A percentile compares a stretch with the other conserved stretches of the same genome.
phyloP scores from a whole-genome alignment of 352 stramenopile genomes.

The Phytophthora pistaciae region DNA sequence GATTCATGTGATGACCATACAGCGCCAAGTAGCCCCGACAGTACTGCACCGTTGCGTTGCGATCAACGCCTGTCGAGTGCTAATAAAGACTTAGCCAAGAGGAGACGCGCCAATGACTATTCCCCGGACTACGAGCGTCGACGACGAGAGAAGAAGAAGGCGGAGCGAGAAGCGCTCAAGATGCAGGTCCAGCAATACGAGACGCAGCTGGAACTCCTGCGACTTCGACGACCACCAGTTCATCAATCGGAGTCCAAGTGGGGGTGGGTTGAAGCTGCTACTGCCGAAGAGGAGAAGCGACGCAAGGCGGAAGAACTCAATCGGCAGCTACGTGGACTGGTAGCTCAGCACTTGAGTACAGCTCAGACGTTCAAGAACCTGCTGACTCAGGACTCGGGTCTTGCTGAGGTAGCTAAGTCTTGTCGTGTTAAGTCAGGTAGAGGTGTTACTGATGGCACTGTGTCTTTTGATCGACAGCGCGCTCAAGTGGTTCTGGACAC shows the following conservation, averaged over 20 bases:
- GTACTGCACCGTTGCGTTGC: not conserved
- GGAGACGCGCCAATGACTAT: not conserved
- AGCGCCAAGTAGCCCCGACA: not conserved
- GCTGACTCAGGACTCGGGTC: not conserved
- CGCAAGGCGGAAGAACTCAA: conserved; percentile 24
- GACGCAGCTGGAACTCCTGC: conserved; percentile 12
- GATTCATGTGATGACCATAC: conserved; percentile 4
- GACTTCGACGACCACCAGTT: not conserved
- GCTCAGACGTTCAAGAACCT: conserved; percentile 3
- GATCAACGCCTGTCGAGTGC: not conserved
- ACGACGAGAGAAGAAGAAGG: conserved; percentile 18
- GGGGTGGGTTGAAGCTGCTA: conserved; percentile 14
- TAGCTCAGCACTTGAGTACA: conserved; percentile 13
- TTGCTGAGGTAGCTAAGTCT: conserved; percentile 11
- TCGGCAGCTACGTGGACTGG: conserved; percentile 8
- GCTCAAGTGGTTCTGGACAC: too few species aligned
- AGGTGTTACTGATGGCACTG: too few species aligned
- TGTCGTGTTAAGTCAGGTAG: not conserved
- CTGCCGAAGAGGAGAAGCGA: conserved; percentile 22
- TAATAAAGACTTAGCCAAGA: conserved; percentile 2
- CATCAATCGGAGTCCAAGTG: conserved; percentile 8
- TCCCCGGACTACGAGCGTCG: conserved; percentile 12
- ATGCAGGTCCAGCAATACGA: conserved; percentile 11
- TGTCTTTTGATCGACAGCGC: too few species aligned
- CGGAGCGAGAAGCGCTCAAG: conserved; percentile 8